Percentiles rank a stretch among this genome's conserved stretches.
Evolutionary conservation across 441 rosid species (phyloP).

Genomic region (Viola pubescens): DNA sequence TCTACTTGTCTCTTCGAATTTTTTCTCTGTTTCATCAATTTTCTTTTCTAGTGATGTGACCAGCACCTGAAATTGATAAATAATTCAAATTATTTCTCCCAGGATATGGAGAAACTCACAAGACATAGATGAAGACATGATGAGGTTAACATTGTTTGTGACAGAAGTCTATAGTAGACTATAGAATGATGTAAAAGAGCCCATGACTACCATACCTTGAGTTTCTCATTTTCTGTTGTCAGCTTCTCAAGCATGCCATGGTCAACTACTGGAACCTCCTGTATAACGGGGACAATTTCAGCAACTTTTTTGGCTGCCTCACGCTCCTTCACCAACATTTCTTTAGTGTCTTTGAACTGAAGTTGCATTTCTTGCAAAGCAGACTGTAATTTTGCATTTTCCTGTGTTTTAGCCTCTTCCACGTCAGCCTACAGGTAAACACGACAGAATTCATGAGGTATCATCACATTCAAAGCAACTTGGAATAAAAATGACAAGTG

Average conservation of each 20-base stretch:
- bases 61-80: slow-evolving; percentile 47
- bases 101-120: slow-evolving; percentile 10
- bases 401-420: slow-evolving; percentile 90
- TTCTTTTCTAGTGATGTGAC: slow-evolving; percentile 73
- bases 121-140: too few relatives aligned
- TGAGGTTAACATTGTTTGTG: too few relatives aligned
- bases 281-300: slow-evolving; percentile 64
- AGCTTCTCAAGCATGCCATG: slow-evolving; percentile 55
- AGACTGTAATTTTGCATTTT: slow-evolving; percentile 76
- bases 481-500: background rate
- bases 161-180: too few relatives aligned
- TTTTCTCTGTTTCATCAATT: slow-evolving; percentile 80
- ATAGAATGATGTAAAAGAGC: background rate
- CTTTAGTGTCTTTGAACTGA: slow-evolving; percentile 77
- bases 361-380: slow-evolving; percentile 68
- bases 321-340: slow-evolving; percentile 58
- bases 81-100: slow-evolving; percentile 1
- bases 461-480: slow-evolving; percentile 4
- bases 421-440: slow-evolving; percentile 58
- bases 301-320: slow-evolving; percentile 64
- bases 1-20: slow-evolving; percentile 74
- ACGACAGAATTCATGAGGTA: background rate
- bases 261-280: slow-evolving; percentile 82
- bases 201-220: slow-evolving; percentile 46
- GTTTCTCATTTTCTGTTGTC: slow-evolving; percentile 73